phyloP scores from a whole-genome alignment of 1,284 basidiomycete species.

The Sporisorium sorghi region DNA sequence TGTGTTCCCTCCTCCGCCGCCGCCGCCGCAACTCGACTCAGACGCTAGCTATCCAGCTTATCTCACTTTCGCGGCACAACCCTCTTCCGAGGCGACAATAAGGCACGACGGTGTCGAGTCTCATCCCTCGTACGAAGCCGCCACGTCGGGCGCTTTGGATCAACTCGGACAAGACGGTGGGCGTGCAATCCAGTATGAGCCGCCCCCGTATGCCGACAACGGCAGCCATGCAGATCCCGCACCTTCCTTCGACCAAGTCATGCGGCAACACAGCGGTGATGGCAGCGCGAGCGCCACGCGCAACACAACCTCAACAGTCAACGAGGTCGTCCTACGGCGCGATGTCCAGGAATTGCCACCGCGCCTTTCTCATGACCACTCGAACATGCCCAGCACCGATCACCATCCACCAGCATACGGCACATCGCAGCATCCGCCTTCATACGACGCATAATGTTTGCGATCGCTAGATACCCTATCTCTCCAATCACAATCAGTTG shows the following conservation, averaged over 20 bases:
- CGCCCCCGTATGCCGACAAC: constrained; percentile 38
- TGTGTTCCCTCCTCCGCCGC: background rate
- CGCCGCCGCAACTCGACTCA: background rate
- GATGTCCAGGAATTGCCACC: background rate
- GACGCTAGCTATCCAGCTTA: background rate
- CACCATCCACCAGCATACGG: constrained; percentile 42
- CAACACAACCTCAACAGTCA: background rate
- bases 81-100: constrained; percentile 1
- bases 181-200: constrained; percentile 9
- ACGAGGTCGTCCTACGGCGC: too few relatives aligned
- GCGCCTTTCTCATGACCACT: background rate
- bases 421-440: constrained; percentile 45
- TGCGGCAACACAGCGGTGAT: constrained; percentile 8
- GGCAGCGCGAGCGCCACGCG: background rate
- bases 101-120: constrained; percentile 8
- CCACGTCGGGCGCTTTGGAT: constrained; percentile 13
- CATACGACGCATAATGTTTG: constrained; percentile 30
- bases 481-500: background rate
- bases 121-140: constrained; percentile 40
- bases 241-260: constrained; percentile 39
- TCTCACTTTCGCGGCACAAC: background rate
- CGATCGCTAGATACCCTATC: background rate
- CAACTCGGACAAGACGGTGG: background rate
- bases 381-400: constrained; percentile 4
- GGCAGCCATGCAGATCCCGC: constrained; percentile 14